phyloP scores from a whole-genome alignment of 257 asterid genomes.

The Solanum appendiculatum region DNA sequence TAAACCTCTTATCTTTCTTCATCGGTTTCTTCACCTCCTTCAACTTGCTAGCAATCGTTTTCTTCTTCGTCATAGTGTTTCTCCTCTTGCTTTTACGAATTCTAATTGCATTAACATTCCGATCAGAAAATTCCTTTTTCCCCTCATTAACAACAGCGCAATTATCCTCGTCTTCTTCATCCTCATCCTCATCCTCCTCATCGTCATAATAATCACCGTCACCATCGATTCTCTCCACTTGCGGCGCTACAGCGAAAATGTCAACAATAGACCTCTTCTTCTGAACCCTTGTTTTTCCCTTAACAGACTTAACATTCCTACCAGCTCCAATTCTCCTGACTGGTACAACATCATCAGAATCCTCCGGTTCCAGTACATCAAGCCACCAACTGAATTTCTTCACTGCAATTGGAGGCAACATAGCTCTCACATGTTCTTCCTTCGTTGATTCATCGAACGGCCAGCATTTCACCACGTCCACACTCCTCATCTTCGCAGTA shows the following conservation, averaged over 20 bases:
- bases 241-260: slow-evolving; percentile 60
- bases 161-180: background rate
- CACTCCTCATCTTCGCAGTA: slow-evolving; percentile 49
- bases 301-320: slow-evolving; percentile 4
- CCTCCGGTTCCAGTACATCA: slow-evolving; percentile 23
- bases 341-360: slow-evolving; percentile 12
- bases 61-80: slow-evolving; percentile 7
- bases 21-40: slow-evolving; percentile 19
- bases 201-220: slow-evolving; percentile 13
- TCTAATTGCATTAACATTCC: background rate
- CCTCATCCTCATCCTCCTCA: background rate
- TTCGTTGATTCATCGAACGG: slow-evolving; percentile 38
- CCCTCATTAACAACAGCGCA: background rate
- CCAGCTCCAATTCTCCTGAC: slow-evolving; percentile 1
- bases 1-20: slow-evolving; percentile 14
- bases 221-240: slow-evolving; percentile 22
- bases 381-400: slow-evolving; percentile 71
- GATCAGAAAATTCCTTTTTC: slow-evolving; percentile 6
- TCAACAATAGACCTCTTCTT: slow-evolving; percentile 73
- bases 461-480: slow-evolving; percentile 65
- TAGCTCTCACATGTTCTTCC: slow-evolving; percentile 21
- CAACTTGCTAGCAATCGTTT: slow-evolving; percentile 11
- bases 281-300: slow-evolving; percentile 32
- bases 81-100: slow-evolving; percentile 17
- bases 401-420: slow-evolving; percentile 52